phyloP scores from a whole-genome alignment of 106 monocot species.

The Dendrobium officinale region DNA sequence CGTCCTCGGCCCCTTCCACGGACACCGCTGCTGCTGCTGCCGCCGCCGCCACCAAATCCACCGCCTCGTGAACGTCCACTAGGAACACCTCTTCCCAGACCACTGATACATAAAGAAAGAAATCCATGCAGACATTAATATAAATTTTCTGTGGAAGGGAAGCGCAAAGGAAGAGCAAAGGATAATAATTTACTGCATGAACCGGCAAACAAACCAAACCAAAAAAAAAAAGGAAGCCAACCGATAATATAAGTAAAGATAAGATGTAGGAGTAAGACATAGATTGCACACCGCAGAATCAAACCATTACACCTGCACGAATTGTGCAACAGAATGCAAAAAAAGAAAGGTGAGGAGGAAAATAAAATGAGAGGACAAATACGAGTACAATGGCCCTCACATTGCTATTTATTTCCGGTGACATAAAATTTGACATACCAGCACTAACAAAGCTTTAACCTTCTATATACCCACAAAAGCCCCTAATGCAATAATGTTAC shows the following conservation, averaged over 20 bases:
- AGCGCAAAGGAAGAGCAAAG: neutral
- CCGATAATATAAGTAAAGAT: neutral
- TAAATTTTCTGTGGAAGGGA: neutral
- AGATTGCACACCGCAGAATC: neutral
- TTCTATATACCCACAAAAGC: neutral
- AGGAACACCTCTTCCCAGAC: constrained; percentile 11
- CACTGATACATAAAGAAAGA: constrained; percentile 3
- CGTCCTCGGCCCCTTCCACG: constrained; percentile 28
- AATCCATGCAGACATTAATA: neutral
- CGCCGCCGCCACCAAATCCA: constrained; percentile 6
- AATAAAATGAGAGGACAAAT: neutral
- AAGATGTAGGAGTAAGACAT: neutral
- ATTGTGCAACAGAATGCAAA: neutral
- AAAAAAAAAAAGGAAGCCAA: neutral
- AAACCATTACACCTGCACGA: no score
- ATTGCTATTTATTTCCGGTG: neutral
- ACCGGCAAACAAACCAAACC: neutral
- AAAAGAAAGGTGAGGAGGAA: neutral
- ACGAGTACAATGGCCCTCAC: neutral
- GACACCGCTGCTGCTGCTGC: neutral
- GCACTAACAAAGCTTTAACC: neutral
- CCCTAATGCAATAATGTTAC: neutral
- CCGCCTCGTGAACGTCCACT: constrained; percentile 9
- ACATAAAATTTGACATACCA: neutral
- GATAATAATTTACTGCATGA: neutral